Percentiles rank a stretch among this genome's conserved stretches.
Evolutionary conservation across 495 filamentous ascomycete genomes (phyloP).

Genomic region (Neurospora sp.): DNA sequence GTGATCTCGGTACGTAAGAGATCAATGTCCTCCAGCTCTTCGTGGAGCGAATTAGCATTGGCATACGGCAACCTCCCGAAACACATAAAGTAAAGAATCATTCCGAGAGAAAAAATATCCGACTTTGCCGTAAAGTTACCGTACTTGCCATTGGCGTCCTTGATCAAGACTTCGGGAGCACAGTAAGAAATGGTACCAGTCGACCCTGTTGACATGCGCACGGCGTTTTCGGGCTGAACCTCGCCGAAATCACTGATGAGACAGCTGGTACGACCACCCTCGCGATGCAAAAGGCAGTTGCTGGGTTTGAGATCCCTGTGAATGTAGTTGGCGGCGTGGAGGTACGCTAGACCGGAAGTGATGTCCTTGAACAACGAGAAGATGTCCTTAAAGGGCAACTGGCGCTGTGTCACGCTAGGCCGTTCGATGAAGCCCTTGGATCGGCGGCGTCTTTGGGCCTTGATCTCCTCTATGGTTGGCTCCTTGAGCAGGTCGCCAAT

Average conservation of each 20-base stretch:
- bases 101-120: constrained; percentile 91
- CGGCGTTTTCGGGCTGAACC: constrained; percentile 70
- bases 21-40: constrained; percentile 92
- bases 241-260: constrained; percentile 97
- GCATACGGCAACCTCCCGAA: constrained; percentile 82
- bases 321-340: constrained; percentile 90
- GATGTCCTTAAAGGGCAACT: constrained; percentile 77
- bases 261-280: constrained; percentile 58
- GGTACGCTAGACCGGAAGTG: constrained; percentile 78
- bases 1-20: constrained; percentile 77
- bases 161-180: constrained; percentile 81
- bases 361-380: constrained; percentile 96
- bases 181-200: constrained; percentile 97
- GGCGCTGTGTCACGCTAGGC: constrained; percentile 42
- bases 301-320: constrained; percentile 93
- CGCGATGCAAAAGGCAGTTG: constrained; percentile 83
- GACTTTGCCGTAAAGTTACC: constrained; percentile 94
- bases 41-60: constrained; percentile 72
- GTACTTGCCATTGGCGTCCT: constrained; percentile 57
- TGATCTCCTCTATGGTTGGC: constrained; percentile 68
- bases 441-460: constrained; percentile 70
- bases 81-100: constrained; percentile 98
- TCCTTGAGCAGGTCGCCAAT: constrained; percentile 51
- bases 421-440: constrained; percentile 48
- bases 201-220: constrained; percentile 78